Percentiles rank a stretch among this genome's conserved stretches.
phyloP scores from a whole-genome alignment of 306 rosid genomes.

The Pterocarpus macrocarpus region DNA sequence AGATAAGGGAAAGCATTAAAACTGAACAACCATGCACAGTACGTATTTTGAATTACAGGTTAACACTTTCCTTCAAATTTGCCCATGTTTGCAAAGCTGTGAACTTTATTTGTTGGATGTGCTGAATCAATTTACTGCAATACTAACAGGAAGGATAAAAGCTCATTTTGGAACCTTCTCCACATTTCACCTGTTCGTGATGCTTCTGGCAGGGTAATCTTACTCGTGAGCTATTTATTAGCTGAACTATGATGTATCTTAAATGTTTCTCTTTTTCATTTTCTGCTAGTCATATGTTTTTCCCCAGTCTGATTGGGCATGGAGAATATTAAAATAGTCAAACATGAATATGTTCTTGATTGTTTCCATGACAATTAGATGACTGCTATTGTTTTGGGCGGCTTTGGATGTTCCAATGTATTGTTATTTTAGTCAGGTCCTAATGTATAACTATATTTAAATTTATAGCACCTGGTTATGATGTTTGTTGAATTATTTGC shows the following conservation, averaged over 20 bases:
- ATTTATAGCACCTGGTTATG: background rate
- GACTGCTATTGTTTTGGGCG: slow-evolving; percentile 5
- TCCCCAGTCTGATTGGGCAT: slow-evolving; percentile 13
- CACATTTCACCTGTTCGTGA: slow-evolving; percentile 88
- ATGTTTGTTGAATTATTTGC: slow-evolving; percentile 22
- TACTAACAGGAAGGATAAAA: slow-evolving; percentile 79
- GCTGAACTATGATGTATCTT: slow-evolving; percentile 12
- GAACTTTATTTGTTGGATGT: slow-evolving; percentile 44
- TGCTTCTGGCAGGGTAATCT: slow-evolving; percentile 90
- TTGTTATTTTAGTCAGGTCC: slow-evolving; percentile 23
- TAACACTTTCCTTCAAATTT: slow-evolving; percentile 55
- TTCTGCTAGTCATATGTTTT: slow-evolving; percentile 32
- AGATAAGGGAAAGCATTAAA: slow-evolving; percentile 85
- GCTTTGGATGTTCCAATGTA: slow-evolving; percentile 5
- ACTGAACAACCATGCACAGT: slow-evolving; percentile 83
- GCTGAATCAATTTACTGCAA: slow-evolving; percentile 45
- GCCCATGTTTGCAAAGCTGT: slow-evolving; percentile 36
- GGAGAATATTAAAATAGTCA: slow-evolving; percentile 12
- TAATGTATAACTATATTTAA: background rate
- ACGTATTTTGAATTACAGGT: slow-evolving; percentile 98
- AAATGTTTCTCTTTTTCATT: slow-evolving; percentile 15
- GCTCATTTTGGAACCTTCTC: slow-evolving; percentile 94
- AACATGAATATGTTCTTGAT: slow-evolving; percentile 19
- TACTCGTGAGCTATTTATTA: slow-evolving; percentile 27
- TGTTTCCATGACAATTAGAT: slow-evolving; percentile 7